phyloP scores from a whole-genome alignment of 2,329 filamentous ascomycete genomes.

The Venturia nashicola region DNA sequence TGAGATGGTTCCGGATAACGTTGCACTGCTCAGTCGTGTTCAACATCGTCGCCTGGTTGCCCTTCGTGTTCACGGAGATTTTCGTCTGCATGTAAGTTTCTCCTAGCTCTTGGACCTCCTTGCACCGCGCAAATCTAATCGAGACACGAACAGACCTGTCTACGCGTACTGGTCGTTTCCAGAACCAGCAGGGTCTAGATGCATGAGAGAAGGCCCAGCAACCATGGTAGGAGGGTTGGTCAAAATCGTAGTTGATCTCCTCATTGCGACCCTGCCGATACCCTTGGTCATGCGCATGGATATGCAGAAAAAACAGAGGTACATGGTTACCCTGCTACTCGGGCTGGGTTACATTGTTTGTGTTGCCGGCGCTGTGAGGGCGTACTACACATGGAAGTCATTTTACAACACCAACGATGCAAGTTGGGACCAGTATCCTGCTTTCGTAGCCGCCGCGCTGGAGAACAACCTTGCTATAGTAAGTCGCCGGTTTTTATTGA shows the following conservation, averaged over 20 bases:
- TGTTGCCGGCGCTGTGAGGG: background rate
- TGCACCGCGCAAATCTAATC: background rate
- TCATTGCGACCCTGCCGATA: slow-evolving; percentile 9
- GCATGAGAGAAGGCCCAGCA: slow-evolving; percentile 5
- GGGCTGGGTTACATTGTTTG: slow-evolving; percentile 7
- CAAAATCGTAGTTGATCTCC: slow-evolving; percentile 1
- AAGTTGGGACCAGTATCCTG: slow-evolving; percentile 8
- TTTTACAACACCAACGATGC: slow-evolving; percentile 1
- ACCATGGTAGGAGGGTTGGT: background rate
- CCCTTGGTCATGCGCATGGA: slow-evolving; percentile 9
- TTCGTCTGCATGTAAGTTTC: slow-evolving; percentile 8
- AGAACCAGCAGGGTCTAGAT: slow-evolving; percentile 2
- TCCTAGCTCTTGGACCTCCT: background rate
- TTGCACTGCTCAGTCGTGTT: slow-evolving; percentile 6
- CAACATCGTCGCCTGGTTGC: slow-evolving; percentile 2
- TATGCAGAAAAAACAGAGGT: slow-evolving; percentile 5
- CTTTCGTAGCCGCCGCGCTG: background rate
- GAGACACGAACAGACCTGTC: background rate
- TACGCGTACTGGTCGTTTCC: slow-evolving; percentile 1
- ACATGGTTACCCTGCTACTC: background rate
- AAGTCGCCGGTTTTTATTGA: background rate
- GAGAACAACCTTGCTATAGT: slow-evolving; percentile 9
- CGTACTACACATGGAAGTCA: slow-evolving; percentile 7
- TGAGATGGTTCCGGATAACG: background rate
- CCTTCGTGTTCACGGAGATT: slow-evolving; percentile 5